Evolutionary conservation across 2,329 filamentous ascomycete species (phyloP).

Genomic region (Xylariaceae sp.): DNA sequence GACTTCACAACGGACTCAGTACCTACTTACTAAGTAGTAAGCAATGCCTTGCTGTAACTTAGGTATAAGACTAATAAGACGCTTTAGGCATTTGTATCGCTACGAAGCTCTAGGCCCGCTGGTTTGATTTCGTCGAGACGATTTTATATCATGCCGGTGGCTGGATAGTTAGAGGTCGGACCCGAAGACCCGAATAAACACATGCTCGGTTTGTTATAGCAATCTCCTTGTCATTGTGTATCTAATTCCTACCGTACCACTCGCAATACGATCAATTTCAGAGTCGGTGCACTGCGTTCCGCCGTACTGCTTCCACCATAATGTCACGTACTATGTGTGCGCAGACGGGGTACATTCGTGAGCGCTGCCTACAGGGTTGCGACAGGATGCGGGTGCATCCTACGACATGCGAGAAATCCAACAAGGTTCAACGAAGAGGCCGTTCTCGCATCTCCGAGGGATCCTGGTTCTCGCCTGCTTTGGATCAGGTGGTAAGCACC

Average conservation of each 20-base stretch:
- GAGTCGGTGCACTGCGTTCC: neutral
- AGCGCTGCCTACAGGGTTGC: neutral
- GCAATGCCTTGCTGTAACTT: neutral
- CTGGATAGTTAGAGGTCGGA: neutral
- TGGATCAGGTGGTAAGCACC: neutral
- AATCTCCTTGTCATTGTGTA: neutral
- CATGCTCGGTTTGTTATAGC: neutral
- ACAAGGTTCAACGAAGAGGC: neutral
- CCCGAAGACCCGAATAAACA: neutral
- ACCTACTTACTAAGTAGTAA: neutral
- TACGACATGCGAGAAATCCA: neutral
- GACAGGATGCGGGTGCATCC: neutral
- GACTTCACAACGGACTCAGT: neutral
- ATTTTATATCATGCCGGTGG: neutral
- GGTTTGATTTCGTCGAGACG: neutral
- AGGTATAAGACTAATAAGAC: neutral
- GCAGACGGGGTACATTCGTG: neutral
- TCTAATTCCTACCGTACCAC: neutral
- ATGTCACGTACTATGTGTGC: neutral
- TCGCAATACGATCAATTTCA: neutral
- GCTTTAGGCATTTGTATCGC: neutral
- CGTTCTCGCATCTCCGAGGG: neutral
- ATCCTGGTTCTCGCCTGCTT: neutral
- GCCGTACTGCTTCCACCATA: neutral
- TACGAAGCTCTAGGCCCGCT: neutral